phyloP scores from a whole-genome alignment of 768 basidiomycete species.

The Lactarius evosmus region DNA sequence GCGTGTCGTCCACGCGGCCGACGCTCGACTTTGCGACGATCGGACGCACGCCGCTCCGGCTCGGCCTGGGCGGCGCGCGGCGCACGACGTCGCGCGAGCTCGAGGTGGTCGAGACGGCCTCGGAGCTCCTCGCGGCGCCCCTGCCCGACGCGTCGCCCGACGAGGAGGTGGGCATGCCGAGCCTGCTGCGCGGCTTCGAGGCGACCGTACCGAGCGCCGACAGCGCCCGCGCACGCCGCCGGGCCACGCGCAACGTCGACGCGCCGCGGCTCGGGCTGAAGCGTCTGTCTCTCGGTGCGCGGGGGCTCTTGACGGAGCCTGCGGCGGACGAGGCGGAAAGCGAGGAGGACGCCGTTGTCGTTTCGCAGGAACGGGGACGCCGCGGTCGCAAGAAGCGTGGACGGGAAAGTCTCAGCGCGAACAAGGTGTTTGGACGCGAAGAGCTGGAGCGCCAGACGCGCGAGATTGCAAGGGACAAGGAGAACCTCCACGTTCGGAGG shows the following conservation, averaged over 20 bases:
- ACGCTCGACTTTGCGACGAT: conserved; percentile 72
- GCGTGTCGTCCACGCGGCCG: conserved; percentile 37
- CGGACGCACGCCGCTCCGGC: conserved; percentile 70
- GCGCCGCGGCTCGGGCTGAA: conserved; percentile 73
- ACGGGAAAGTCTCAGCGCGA: conserved; percentile 63
- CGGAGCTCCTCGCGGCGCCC: conserved; percentile 66
- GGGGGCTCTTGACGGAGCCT: conserved; percentile 61
- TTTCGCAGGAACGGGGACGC: conserved; percentile 43
- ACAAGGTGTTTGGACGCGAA: conserved; percentile 74
- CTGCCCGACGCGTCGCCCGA: conserved; percentile 76
- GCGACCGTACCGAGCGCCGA: conserved; percentile 93
- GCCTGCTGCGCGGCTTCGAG: conserved; percentile 86
- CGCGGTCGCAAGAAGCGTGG: conserved; percentile 46
- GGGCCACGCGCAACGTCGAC: conserved; percentile 79
- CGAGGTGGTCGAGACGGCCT: conserved; percentile 77
- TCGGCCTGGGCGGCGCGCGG: conserved; percentile 59
- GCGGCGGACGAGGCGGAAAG: conserved; percentile 56
- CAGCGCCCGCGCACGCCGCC: conserved; percentile 66
- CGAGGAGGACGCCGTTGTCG: conserved; percentile 72
- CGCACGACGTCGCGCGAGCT: conserved; percentile 81
- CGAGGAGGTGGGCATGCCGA: conserved; percentile 72
- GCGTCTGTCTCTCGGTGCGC: conserved; percentile 71
- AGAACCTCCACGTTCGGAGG: conserved; percentile 85
- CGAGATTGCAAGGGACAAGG: conserved; percentile 89
- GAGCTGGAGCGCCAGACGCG: conserved; percentile 80